Percentiles rank a stretch among this genome's conserved stretches.
These are phyloP conservation scores for Acanthamoeba triangularis DNA, from an alignment of 208 protist species.

Conservation along the genomic window DNA sequence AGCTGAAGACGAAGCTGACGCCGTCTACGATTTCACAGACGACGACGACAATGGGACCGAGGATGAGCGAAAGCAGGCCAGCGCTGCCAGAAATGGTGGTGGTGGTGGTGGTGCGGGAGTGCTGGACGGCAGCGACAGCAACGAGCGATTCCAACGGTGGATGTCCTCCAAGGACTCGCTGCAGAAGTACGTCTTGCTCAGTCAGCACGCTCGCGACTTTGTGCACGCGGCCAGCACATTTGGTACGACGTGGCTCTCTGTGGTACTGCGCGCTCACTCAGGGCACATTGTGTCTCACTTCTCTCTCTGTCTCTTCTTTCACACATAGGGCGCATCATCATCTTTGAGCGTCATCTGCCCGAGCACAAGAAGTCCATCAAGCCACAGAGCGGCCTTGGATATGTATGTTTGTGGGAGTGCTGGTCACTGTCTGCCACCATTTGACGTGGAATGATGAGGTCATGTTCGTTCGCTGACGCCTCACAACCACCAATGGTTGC, in stretches of 20 bases:
- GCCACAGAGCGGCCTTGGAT: slow-evolving; percentile 3
- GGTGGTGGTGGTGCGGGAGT: too few species aligned
- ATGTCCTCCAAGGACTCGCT: slow-evolving; percentile 29
- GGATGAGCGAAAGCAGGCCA: too few species aligned
- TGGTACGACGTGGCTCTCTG: background rate
- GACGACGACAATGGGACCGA: background rate
- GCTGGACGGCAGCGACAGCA: background rate
- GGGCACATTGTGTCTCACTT: background rate
- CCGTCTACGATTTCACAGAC: background rate
- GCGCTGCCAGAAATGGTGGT: background rate
- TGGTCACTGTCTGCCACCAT: background rate
- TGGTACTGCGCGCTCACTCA: background rate
- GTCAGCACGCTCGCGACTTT: slow-evolving; percentile 53
- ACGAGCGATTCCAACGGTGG: slow-evolving; percentile 55
- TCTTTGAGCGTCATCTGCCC: slow-evolving; percentile 35
- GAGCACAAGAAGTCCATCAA: slow-evolving; percentile 45
- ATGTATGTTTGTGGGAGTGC: background rate
- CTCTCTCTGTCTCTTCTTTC: background rate
- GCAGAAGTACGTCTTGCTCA: slow-evolving; percentile 44
- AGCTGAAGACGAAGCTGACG: slow-evolving; percentile 1
- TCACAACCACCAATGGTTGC: background rate
- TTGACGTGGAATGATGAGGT: background rate
- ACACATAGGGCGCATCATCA: slow-evolving; percentile 25
- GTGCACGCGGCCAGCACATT: slow-evolving; percentile 43
- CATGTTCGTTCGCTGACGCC: background rate